Percentiles rank a stretch among this genome's conserved stretches.
Evolutionary conservation across 306 rosid species (phyloP).

Genomic region (Senna siamea): DNA sequence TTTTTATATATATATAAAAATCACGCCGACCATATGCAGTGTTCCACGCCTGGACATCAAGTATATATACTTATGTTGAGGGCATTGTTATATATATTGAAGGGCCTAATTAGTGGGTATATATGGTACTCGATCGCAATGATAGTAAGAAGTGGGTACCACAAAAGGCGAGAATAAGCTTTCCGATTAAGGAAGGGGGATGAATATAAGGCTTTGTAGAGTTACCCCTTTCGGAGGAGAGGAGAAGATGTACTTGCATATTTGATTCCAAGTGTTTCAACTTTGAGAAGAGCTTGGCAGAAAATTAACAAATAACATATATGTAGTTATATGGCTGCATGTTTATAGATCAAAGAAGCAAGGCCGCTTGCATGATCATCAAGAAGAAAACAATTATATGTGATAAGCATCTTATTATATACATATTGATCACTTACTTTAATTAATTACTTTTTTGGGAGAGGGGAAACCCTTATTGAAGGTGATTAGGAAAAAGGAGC

Average conservation of each 20-base stretch:
- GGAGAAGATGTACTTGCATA: slow-evolving; percentile 26
- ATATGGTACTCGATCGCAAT: background rate
- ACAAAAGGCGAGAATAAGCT: slow-evolving; percentile 4
- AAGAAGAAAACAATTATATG: slow-evolving; percentile 27
- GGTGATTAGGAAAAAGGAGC: too few species aligned
- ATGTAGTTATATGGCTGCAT: too few species aligned
- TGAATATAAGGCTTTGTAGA: slow-evolving; percentile 34
- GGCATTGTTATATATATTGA: too few species aligned
- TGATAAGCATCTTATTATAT: slow-evolving; percentile 60
- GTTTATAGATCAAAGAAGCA: too few species aligned
- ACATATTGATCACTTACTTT: too few species aligned
- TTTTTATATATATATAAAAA: background rate
- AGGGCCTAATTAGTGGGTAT: background rate
- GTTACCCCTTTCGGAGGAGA: slow-evolving; percentile 52
- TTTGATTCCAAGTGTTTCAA: slow-evolving; percentile 36
- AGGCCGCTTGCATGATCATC: background rate
- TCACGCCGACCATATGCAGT: slow-evolving; percentile 37
- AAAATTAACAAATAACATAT: background rate
- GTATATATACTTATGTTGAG: background rate
- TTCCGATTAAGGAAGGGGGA: slow-evolving; percentile 51
- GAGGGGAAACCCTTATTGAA: slow-evolving; percentile 32
- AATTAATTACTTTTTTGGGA: slow-evolving; percentile 4
- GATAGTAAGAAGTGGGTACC: slow-evolving; percentile 43
- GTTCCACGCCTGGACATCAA: slow-evolving; percentile 8
- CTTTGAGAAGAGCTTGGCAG: background rate